Evolutionary conservation across 2,329 filamentous ascomycete genomes (phyloP), one percentile per base, ranked within the genome.

Genomic region (Thielaviopsis cerberus): DNA sequence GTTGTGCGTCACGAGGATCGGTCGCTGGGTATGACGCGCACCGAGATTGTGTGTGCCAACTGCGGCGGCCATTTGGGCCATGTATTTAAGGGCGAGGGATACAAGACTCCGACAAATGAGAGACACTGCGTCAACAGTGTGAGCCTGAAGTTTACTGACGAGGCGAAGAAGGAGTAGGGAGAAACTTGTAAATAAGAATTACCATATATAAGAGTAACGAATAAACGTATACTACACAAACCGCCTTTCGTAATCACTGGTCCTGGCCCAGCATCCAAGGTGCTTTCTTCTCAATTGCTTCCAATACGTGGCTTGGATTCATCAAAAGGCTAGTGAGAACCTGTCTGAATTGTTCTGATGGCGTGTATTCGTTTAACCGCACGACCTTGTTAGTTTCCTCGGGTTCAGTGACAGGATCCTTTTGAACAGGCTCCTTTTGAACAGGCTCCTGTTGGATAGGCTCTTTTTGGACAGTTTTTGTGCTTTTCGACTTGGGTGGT

Each of bases 41-140:
- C 82, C 15, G 92, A 98, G 75, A 98, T 98, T 66, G 84, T 94
- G 8, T 98, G 92, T 72, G 80, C 81, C 63, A 95, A 94, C 69
- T 98, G 92, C 68, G 94, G 92, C 24, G 92, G 92, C 1, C 89
- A 95, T 71, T 69, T 95, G 62, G 89, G 89, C n/a, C 89, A 95
- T 74, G 88, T 94, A 11, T 94, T 94, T 70, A 92, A 94, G 75
- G 89, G 89, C 15, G 89, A 94, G 70, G 85, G 86, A 27, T 92
- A 83, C 67, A 65, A 76, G 7, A 94, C 86, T 23, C 89, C 92
- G 4, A 97, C 90, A 22, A 85, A 98, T 69, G 92, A 98, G 80
- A 79, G 92, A 62, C 92, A 98, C 73, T 98, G 92, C 67, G 92
- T 98, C 60, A 98, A 97, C 69, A 92, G 88, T 66, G 73, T 97